These are phyloP conservation scores for Tricholoma bakamatsutake DNA, from an alignment of 768 basidiomycete species.

Conservation along the genomic window DNA sequence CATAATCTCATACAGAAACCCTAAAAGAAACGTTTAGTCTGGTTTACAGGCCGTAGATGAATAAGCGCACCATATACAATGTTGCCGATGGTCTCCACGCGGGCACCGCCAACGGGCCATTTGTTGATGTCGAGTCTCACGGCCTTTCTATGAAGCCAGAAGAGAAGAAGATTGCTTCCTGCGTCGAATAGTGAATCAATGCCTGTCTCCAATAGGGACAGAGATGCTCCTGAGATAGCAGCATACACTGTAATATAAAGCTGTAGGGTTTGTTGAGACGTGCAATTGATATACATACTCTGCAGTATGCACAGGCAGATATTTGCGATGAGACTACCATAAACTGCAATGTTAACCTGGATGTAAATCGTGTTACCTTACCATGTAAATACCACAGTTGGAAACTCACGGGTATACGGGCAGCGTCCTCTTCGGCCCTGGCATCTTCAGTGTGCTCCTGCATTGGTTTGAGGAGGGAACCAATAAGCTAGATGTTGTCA, in stretches of 20 bases:
- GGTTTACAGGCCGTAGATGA: neutral
- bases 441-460: constrained; percentile 86
- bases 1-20: constrained; percentile 35
- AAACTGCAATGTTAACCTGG: constrained; percentile 86
- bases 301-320: constrained; percentile 66
- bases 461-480: constrained; percentile 86
- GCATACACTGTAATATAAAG: constrained; percentile 66
- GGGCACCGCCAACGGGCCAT: constrained; percentile 91
- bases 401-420: constrained; percentile 56
- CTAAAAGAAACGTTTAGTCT: constrained; percentile 23
- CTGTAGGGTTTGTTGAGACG: constrained; percentile 3
- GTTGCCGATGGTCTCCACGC: constrained; percentile 87
- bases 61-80: constrained; percentile 63
- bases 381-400: neutral
- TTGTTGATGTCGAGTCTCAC: constrained; percentile 67
- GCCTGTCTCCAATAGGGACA: constrained; percentile 84
- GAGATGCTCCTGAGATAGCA: constrained; percentile 75
- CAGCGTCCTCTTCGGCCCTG: constrained; percentile 55
- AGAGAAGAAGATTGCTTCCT: constrained; percentile 78
- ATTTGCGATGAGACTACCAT: constrained; percentile 78
- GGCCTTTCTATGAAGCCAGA: constrained; percentile 73
- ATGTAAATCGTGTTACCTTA: neutral
- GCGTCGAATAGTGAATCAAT: constrained; percentile 87
- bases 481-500: constrained; percentile 58
- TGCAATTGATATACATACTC: constrained; percentile 33